Evolutionary conservation across 2,329 filamentous ascomycete species (phyloP).

Genomic region (Scleromitrula shiraiana): DNA sequence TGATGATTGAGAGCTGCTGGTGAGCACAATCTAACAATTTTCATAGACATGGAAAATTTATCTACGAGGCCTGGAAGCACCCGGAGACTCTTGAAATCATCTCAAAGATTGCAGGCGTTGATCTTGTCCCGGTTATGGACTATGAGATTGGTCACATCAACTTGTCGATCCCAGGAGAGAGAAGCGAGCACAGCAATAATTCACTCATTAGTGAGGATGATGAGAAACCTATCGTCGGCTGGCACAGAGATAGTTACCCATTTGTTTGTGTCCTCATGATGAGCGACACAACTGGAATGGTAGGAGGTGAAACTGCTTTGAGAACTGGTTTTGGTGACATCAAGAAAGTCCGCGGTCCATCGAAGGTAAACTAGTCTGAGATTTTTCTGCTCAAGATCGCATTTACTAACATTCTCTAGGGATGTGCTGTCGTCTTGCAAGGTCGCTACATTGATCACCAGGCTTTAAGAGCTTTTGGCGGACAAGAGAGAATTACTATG

Average conservation of each 20-base stretch:
- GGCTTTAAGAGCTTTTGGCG: constrained; percentile 34
- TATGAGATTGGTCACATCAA: constrained; percentile 54
- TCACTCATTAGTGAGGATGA: constrained; percentile 26
- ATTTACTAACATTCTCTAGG: constrained; percentile 20
- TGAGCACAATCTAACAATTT: constrained; percentile 16
- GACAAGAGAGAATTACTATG: constrained; percentile 38
- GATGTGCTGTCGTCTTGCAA: constrained; percentile 37
- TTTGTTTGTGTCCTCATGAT: constrained; percentile 46
- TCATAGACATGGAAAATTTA: constrained; percentile 52
- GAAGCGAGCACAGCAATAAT: constrained; percentile 17
- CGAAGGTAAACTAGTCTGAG: constrained; percentile 31
- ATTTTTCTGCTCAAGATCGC: not conserved
- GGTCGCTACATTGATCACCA: constrained; percentile 39
- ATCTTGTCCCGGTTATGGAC: constrained; percentile 47
- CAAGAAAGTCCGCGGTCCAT: constrained; percentile 37
- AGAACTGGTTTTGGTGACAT: constrained; percentile 43
- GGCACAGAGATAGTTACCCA: constrained; percentile 44
- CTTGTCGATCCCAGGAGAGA: constrained; percentile 35
- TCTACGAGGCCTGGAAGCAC: constrained; percentile 52
- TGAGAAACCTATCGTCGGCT: constrained; percentile 34
- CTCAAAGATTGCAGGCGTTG: constrained; percentile 49
- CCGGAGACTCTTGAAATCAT: constrained; percentile 46
- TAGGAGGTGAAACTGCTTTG: constrained; percentile 50
- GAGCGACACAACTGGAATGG: constrained; percentile 39
- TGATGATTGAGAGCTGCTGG: too few species aligned